Evolutionary conservation across 1,139 yeast genomes (phyloP).

Genomic region (Sugiyamaella pinicola): DNA sequence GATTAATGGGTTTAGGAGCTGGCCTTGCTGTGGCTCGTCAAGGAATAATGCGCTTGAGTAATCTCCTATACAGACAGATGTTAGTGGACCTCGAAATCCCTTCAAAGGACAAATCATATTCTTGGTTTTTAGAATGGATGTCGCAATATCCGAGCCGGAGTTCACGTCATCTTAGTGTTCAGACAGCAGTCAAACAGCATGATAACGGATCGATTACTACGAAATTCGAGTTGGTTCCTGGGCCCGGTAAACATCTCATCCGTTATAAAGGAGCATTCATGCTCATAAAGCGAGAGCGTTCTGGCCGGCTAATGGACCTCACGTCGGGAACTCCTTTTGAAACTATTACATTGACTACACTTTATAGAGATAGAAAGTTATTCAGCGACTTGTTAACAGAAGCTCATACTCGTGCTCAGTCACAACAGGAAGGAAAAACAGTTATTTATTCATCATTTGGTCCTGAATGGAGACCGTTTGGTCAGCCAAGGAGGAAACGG

Average conservation of each 20-base stretch:
- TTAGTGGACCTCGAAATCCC: conserved; percentile 93
- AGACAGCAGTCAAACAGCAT: conserved; percentile 83
- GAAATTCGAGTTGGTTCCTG: conserved; percentile 91
- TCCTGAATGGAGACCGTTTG: conserved; percentile 98
- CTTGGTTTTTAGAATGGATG: conserved; percentile 98
- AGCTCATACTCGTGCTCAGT: conserved; percentile 81
- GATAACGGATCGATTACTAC: conserved; percentile 91
- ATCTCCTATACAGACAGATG: conserved; percentile 75
- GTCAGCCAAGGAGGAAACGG: conserved; percentile 90
- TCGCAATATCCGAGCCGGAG: conserved; percentile 66
- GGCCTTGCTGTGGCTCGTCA: conserved; percentile 77
- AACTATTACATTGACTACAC: conserved; percentile 87
- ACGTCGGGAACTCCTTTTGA: conserved; percentile 94
- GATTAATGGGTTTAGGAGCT: conserved; percentile 90
- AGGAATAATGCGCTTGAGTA: conserved; percentile 64
- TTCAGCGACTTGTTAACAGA: conserved; percentile 76
- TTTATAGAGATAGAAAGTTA: conserved; percentile 75
- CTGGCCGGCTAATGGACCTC: conserved; percentile 85
- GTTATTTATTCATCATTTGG: conserved; percentile 95
- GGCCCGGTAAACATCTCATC: conserved; percentile 92
- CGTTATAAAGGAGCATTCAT: conserved; percentile 85
- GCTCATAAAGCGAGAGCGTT: conserved; percentile 85
- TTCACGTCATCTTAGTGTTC: conserved; percentile 86
- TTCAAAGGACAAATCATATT: conserved; percentile 87
- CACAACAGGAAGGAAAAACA: conserved; percentile 88